Percentiles rank a stretch among this genome's conserved stretches.
These are phyloP conservation scores for Epicoccum nigrum DNA, from an alignment of 2,329 filamentous ascomycete species.

Conservation along the genomic window DNA sequence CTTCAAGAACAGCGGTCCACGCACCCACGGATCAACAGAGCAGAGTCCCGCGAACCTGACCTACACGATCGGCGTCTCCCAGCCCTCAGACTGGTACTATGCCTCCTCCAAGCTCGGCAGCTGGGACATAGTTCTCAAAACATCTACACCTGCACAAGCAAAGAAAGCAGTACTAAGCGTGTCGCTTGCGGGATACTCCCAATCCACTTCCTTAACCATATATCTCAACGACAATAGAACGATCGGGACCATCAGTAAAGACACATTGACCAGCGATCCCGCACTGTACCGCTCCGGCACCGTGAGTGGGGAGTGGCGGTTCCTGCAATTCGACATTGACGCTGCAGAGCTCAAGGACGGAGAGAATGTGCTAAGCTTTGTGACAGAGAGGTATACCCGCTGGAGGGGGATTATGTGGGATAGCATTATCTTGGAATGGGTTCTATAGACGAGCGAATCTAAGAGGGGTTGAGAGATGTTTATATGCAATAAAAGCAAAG, in stretches of 20 bases:
- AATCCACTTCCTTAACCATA: slow-evolving; percentile 44
- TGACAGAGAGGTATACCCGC: slow-evolving; percentile 34
- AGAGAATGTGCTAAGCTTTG: slow-evolving; percentile 41
- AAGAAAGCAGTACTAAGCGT: slow-evolving; percentile 43
- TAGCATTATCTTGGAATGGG: slow-evolving; percentile 42
- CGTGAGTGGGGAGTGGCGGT: slow-evolving; percentile 52
- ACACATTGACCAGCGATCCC: slow-evolving; percentile 27
- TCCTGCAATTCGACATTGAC: slow-evolving; percentile 47
- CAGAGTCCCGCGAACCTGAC: slow-evolving; percentile 51
- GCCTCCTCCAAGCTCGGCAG: slow-evolving; percentile 44
- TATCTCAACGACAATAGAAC: slow-evolving; percentile 42
- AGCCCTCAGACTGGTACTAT: slow-evolving; percentile 52
- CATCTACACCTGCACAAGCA: slow-evolving; percentile 36
- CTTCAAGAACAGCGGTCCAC: slow-evolving; percentile 51
- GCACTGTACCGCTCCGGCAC: slow-evolving; percentile 52
- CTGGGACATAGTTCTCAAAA: slow-evolving; percentile 28
- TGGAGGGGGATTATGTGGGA: slow-evolving; percentile 49
- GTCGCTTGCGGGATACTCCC: slow-evolving; percentile 50
- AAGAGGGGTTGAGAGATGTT: too few species aligned
- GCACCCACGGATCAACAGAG: slow-evolving; percentile 50
- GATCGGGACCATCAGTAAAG: slow-evolving; percentile 46
- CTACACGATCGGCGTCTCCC: slow-evolving; percentile 46
- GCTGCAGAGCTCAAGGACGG: slow-evolving; percentile 30
- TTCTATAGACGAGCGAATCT: neutral
- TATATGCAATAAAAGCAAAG: too few species aligned